phyloP scores from a whole-genome alignment of 257 asterid species.

The Solanum appendiculatum region DNA sequence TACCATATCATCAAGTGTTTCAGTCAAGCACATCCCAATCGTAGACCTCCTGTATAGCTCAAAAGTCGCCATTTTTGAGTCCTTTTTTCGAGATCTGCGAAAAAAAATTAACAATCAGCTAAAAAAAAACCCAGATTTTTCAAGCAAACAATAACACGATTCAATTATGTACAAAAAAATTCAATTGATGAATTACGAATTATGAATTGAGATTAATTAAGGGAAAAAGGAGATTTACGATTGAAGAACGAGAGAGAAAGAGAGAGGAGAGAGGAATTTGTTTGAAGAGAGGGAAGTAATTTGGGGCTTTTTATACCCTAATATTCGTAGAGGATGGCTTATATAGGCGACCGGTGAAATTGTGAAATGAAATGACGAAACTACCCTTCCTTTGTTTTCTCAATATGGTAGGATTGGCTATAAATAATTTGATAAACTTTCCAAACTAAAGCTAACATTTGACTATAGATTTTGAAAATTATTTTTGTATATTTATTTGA shows the following conservation, averaged over 20 bases:
- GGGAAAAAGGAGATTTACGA: not conserved
- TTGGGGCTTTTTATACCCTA: conserved; percentile 77
- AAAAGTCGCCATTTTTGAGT: conserved; percentile 63
- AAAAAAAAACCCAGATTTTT: not conserved
- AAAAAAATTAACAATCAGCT: not conserved
- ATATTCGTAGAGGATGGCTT: conserved; percentile 43
- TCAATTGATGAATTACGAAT: not conserved
- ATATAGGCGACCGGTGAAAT: conserved; percentile 23
- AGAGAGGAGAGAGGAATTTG: not conserved
- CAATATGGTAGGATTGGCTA: not conserved
- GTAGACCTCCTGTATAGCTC: conserved; percentile 89
- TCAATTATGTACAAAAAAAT: not conserved
- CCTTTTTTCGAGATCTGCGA: conserved; percentile 1
- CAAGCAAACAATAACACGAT: not conserved
- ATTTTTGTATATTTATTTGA: not conserved
- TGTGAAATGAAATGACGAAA: not conserved
- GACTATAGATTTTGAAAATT: not conserved
- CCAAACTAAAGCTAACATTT: too few relatives aligned
- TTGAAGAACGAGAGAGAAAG: not conserved
- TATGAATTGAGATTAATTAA: not conserved
- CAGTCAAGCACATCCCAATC: conserved; percentile 86
- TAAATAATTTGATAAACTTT: not conserved
- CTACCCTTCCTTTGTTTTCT: not conserved
- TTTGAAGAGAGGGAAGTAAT: conserved; percentile 14
- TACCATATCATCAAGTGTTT: conserved; percentile 88